Conservation (phyloP, 371 early-diverging fungal genomes). For the Rhizopus sp. region DNA sequence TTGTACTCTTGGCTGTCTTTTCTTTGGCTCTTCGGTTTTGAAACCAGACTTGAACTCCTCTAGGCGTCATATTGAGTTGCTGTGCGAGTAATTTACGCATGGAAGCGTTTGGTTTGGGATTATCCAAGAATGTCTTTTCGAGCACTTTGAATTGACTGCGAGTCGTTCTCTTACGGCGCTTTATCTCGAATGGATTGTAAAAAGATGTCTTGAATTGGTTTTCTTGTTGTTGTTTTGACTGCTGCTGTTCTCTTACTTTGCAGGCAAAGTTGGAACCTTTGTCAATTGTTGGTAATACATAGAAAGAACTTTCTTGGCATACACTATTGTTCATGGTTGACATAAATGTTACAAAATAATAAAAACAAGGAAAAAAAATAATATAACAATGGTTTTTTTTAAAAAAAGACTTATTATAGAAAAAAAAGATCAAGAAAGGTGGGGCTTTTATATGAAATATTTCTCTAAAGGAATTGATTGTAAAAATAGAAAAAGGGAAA, state of each 20-base stretch:
- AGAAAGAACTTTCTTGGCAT: slow-evolving; percentile 1
- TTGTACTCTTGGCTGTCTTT: slow-evolving; percentile 11
- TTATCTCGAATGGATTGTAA: slow-evolving; percentile 79
- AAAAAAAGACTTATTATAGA: not conserved
- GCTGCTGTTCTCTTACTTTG: not conserved
- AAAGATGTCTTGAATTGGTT: slow-evolving; percentile 54
- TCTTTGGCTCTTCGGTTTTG: slow-evolving; percentile 95
- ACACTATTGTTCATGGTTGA: slow-evolving; percentile 1
- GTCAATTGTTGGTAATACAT: not conserved
- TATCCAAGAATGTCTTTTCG: slow-evolving; percentile 67
- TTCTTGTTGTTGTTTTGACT: slow-evolving; percentile 6
- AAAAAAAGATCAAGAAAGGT: too few species aligned
- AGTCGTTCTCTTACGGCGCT: slow-evolving; percentile 73
- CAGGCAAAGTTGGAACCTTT: not conserved
- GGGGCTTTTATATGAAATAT: too few species aligned
- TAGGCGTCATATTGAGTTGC: slow-evolving; percentile 80
- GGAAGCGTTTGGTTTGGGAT: slow-evolving; percentile 73
- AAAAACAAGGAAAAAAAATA: slow-evolving; percentile 1
- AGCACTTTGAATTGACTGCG: slow-evolving; percentile 67
- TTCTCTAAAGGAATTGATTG: too few species aligned
- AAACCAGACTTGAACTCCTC: slow-evolving; percentile 97
- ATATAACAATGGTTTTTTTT: not conserved
- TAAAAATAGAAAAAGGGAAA: too few species aligned
- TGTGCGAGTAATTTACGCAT: slow-evolving; percentile 67
- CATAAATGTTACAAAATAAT: slow-evolving; percentile 2